Conservation (phyloP, 140 eudicot genomes). For the Ambrosia hybrid region DNA sequence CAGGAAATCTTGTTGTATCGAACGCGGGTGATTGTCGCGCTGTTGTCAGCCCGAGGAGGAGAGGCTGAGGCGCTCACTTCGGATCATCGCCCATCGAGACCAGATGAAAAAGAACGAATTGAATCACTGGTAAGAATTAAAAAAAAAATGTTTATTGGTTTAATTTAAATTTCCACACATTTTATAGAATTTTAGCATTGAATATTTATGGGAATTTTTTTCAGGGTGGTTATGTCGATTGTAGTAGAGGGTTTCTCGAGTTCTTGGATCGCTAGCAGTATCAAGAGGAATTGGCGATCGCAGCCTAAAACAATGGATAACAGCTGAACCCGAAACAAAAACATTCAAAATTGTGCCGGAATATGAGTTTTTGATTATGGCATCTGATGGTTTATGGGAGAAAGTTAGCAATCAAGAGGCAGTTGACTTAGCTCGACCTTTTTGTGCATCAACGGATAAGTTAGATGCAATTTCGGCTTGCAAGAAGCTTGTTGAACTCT, state of each 20-base stretch:
- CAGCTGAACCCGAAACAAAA: constrained; percentile 83
- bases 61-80: constrained; percentile 78
- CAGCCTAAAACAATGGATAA: constrained; percentile 79
- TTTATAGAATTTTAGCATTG: constrained; percentile 6
- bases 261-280: constrained; percentile 89
- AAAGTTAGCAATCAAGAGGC: constrained; percentile 92
- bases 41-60: constrained; percentile 69
- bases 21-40: constrained; percentile 98
- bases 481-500: constrained; percentile 63
- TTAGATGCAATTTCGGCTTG: constrained; percentile 54
- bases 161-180: not conserved
- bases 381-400: constrained; percentile 98
- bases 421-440: constrained; percentile 60
- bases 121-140: constrained; percentile 51
- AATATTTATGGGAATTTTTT: constrained; percentile 12
- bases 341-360: constrained; percentile 46
- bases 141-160: not conserved
- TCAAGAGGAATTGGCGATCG: constrained; percentile 88
- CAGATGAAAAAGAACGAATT: constrained; percentile 70
- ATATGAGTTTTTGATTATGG: constrained; percentile 78
- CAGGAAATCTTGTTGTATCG: constrained; percentile 76
- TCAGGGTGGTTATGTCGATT: constrained; percentile 90
- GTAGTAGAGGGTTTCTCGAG: constrained; percentile 67
- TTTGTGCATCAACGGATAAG: constrained; percentile 37
- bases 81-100: constrained; percentile 90